Conservation (phyloP, 2,329 filamentous ascomycete species). For the Aspergillus puulaauensis region DNA sequence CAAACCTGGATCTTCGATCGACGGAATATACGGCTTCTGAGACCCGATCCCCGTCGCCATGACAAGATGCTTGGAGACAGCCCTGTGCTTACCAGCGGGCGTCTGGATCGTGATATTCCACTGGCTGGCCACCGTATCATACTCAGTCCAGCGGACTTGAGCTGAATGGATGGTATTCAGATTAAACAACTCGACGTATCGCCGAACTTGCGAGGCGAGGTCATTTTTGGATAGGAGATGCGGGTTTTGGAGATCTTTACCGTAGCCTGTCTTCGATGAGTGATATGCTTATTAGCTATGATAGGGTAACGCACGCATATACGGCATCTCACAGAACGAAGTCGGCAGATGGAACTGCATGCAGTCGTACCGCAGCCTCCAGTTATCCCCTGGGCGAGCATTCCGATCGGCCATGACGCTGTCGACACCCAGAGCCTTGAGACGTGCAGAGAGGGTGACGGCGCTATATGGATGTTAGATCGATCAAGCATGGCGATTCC, state of each 20-base stretch:
- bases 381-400: constrained; percentile 45
- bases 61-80: constrained; percentile 18
- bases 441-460: constrained; percentile 43
- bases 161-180: constrained; percentile 34
- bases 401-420: constrained; percentile 47
- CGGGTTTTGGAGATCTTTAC: constrained; percentile 11
- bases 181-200: constrained; percentile 30
- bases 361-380: constrained; percentile 47
- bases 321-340: constrained; percentile 37
- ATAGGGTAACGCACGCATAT: constrained; percentile 23
- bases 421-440: constrained; percentile 44
- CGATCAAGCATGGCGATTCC: neutral
- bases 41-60: constrained; percentile 20
- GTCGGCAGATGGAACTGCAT: constrained; percentile 44
- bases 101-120: constrained; percentile 29
- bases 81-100: constrained; percentile 9
- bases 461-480: constrained; percentile 28
- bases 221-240: constrained; percentile 18
- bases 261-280: constrained; percentile 12
- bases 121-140: neutral
- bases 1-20: constrained; percentile 8
- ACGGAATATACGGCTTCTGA: constrained; percentile 16
- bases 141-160: constrained; percentile 23
- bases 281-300: neutral
- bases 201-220: constrained; percentile 16